These are phyloP conservation scores for Chionographis japonica DNA, from an alignment of 106 monocot species.

Conservation along the genomic window DNA sequence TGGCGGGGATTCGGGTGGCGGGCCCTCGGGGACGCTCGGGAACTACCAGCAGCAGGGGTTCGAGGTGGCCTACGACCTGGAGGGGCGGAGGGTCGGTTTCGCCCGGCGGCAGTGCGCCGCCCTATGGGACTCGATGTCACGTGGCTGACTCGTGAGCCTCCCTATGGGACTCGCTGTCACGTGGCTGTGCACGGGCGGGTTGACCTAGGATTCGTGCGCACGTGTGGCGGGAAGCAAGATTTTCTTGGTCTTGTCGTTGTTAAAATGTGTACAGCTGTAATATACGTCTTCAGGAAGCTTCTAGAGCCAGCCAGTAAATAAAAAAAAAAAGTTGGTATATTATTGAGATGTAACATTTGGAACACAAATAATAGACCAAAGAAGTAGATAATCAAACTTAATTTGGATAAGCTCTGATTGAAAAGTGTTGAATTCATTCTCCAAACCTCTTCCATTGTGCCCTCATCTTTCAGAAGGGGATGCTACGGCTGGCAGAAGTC, in stretches of 20 bases:
- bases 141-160: slow-evolving; percentile 13
- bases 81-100: slow-evolving; percentile 67
- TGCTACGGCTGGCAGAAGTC: no score
- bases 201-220: not conserved
- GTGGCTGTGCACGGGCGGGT: slow-evolving; percentile 1
- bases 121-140: slow-evolving; percentile 62
- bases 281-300: no score
- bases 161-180: not conserved
- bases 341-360: no score
- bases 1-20: slow-evolving; percentile 27
- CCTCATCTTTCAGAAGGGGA: no score
- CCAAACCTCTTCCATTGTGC: no score
- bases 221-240: not conserved
- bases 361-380: no score
- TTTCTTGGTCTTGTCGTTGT: not conserved
- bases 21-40: slow-evolving; percentile 78
- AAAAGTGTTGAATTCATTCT: no score
- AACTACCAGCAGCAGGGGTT: slow-evolving; percentile 99
- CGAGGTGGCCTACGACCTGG: slow-evolving; percentile 85
- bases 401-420: no score
- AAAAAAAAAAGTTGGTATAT: no score
- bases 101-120: slow-evolving; percentile 58
- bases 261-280: no score
- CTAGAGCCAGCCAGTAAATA: no score
- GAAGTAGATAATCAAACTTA: no score